Conservation (phyloP, 140 eudicot species). For the Erigeron philadelphicus region DNA sequence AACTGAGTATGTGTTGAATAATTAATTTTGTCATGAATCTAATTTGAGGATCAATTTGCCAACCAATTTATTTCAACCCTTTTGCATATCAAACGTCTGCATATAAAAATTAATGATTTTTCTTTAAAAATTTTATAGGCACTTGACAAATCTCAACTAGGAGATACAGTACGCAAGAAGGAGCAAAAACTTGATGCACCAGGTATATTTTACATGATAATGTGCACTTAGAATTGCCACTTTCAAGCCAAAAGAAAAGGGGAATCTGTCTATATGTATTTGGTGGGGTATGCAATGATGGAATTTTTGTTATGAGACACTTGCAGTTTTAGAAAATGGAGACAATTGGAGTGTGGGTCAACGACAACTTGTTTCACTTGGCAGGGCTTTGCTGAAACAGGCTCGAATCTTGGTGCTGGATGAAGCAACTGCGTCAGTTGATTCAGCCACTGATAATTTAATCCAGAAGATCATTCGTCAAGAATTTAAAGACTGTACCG, state of each 20-base stretch:
- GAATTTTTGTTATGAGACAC: slow-evolving; percentile 7
- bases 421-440: slow-evolving; percentile 92
- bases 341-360: slow-evolving; percentile 99
- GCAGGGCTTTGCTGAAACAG: slow-evolving; percentile 83
- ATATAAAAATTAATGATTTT: slow-evolving; percentile 12
- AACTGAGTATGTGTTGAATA: slow-evolving; percentile 12
- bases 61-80: neutral
- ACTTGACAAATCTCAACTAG: slow-evolving; percentile 86
- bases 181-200: slow-evolving; percentile 75
- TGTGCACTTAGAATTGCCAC: neutral
- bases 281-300: slow-evolving; percentile 13
- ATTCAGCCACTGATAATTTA: slow-evolving; percentile 78
- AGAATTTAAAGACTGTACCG: slow-evolving; percentile 77
- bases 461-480: slow-evolving; percentile 79
- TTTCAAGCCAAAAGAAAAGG: neutral
- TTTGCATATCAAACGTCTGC: neutral
- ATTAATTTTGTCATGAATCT: neutral
- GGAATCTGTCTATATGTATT: neutral
- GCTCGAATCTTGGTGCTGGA: slow-evolving; percentile 70
- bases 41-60: neutral
- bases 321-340: slow-evolving; percentile 78
- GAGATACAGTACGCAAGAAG: slow-evolving; percentile 64
- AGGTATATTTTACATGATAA: slow-evolving; percentile 42
- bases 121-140: slow-evolving; percentile 37
- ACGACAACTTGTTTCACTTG: slow-evolving; percentile 84